Evolutionary conservation across 306 rosid species (phyloP).

Genomic region (Amphicarpaea edgeworthii): DNA sequence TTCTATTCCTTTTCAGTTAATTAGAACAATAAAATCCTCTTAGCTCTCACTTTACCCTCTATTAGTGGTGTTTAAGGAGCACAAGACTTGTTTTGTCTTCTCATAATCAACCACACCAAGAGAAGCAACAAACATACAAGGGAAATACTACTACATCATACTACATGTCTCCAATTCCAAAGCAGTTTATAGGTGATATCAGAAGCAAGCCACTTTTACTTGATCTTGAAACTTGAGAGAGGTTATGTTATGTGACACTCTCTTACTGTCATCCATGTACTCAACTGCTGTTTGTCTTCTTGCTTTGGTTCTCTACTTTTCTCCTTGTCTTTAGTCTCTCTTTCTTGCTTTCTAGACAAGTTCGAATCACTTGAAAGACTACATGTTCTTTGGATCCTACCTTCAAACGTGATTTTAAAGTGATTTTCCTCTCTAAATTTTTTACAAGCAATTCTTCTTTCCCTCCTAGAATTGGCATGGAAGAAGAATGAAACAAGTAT

Average conservation of each 20-base stretch:
- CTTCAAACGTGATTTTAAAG: constrained; percentile 3
- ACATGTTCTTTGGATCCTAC: constrained; percentile 12
- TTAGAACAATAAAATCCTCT: constrained; percentile 22
- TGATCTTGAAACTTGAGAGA: constrained; percentile 48
- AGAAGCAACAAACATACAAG: constrained; percentile 38
- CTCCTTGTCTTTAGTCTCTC: constrained; percentile 26
- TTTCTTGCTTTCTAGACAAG: constrained; percentile 40
- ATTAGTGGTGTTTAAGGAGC: constrained; percentile 50
- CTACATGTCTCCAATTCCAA: constrained; percentile 57
- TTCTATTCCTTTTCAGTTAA: constrained; percentile 38
- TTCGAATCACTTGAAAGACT: constrained; percentile 14
- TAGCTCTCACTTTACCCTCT: constrained; percentile 37
- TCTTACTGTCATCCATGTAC: constrained; percentile 37
- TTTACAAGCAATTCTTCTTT: constrained; percentile 33
- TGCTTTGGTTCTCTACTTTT: constrained; percentile 15
- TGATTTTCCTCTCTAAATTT: constrained; percentile 30
- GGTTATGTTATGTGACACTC: constrained; percentile 46
- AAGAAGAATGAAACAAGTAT: constrained; percentile 36
- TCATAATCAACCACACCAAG: constrained; percentile 50
- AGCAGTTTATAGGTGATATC: constrained; percentile 50
- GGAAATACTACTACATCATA: neutral
- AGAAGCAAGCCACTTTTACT: constrained; percentile 46
- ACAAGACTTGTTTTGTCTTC: constrained; percentile 49
- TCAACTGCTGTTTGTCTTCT: constrained; percentile 40
- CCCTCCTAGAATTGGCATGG: constrained; percentile 20